Evolutionary conservation across 805 yeast genomes (phyloP).

Genomic region (Kuraishia molischiana): DNA sequence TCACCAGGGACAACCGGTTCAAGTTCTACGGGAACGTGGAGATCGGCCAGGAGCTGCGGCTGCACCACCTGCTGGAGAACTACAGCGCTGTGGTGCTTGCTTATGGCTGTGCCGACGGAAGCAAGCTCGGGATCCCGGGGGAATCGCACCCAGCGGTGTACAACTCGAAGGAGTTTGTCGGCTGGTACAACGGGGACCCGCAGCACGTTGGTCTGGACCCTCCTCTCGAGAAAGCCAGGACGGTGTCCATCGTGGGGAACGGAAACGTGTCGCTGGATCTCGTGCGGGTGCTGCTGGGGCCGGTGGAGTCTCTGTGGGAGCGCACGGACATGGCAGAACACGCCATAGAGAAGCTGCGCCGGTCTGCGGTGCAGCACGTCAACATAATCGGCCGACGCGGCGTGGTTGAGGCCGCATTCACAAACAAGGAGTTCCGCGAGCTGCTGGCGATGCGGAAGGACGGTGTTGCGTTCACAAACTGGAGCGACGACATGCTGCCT

Average conservation of each 20-base stretch:
- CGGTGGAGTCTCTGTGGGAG: conserved; percentile 40
- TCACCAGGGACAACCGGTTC: conserved; percentile 26
- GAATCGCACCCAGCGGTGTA: conserved; percentile 55
- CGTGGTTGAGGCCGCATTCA: conserved; percentile 74
- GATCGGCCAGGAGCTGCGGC: conserved; percentile 52
- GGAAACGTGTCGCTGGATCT: conserved; percentile 95
- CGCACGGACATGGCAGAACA: conserved; percentile 62
- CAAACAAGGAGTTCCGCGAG: conserved; percentile 88
- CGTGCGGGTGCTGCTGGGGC: conserved; percentile 66
- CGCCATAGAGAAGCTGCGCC: conserved; percentile 45
- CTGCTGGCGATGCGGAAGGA: conserved; percentile 47
- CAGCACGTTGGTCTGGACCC: conserved; percentile 38
- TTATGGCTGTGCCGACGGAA: conserved; percentile 69
- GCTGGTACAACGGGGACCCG: conserved; percentile 95
- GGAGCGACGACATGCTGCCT: conserved; percentile 26
- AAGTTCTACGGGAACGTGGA: conserved; percentile 62
- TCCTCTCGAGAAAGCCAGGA: conserved; percentile 48
- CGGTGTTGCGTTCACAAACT: conserved; percentile 38
- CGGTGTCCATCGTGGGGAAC: conserved; percentile 83
- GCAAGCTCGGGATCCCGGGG: conserved; percentile 48
- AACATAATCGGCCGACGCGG: conserved; percentile 83
- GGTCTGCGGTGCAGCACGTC: conserved; percentile 51
- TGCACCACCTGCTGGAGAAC: conserved; percentile 36
- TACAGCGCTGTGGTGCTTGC: conserved; percentile 74
- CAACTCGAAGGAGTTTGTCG: conserved; percentile 80